Evolutionary conservation across 192 early-diverging fungal species (phyloP), one percentile per base, ranked within the genome.

Genomic region (Radiomyces spectabilis): DNA sequence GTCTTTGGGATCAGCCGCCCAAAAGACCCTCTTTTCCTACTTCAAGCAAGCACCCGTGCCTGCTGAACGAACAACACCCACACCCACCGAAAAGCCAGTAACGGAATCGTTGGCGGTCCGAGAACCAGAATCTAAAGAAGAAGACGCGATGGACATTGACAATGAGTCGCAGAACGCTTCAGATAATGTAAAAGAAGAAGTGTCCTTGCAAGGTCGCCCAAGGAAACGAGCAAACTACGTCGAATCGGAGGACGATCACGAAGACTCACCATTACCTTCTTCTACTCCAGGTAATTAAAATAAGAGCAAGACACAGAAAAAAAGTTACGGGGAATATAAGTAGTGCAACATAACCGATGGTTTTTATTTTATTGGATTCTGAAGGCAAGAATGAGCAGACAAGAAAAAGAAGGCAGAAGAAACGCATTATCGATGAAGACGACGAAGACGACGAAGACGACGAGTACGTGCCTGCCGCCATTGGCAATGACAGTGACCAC

Each of bases 381-480:
- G 21, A 31, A 34, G 41, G 8, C 0, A 45, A 53, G 22, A 33
- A 33, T 33, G 21, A 41, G 25, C 25, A 29, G 34, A 39, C 48
- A 10, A 30, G 38, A 22, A 51, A 27, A 34, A 37, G 38, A 40
- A 47, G 34, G 13, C 75, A n/a, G n/a, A n/a, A 81, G 6, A 68
- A 48, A 39, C 54, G 74, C 3, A 68, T 70, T 46, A 55, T 66
- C 4, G 51, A 66, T 8, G 76, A 73, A 57, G 39, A 49, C 0
- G 39, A 22, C 18, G 29, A 51, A 0, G 41, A 15, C n/a, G 50
- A 63, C 1, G 38, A 65, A 8, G 19, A 64, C 51, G 12, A 51
- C 5, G 15, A n/a, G n/a, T n/a, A n/a, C n/a, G n/a, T n/a, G n/a
- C n/a, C n/a, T n/a, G n/a, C n/a, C n/a, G n/a, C n/a, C n/a, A n/a